Evolutionary conservation across 441 rosid species (phyloP).

Genomic region (Gossypium aridum): DNA sequence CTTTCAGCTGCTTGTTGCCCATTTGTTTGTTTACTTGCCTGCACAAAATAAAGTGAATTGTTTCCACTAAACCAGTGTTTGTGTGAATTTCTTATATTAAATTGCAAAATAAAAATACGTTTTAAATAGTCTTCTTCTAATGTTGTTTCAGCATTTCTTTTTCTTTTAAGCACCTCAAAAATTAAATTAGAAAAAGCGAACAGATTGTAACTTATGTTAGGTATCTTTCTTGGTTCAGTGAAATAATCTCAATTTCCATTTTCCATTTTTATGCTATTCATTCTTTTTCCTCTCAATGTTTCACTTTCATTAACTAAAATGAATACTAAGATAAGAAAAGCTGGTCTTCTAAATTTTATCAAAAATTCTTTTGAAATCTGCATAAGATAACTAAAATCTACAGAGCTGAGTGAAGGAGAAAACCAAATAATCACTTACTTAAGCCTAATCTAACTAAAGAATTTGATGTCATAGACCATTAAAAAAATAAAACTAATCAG

Average conservation of each 20-base stretch:
- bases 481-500: neutral
- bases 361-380: neutral
- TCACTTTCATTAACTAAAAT: neutral
- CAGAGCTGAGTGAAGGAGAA: neutral
- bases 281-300: neutral
- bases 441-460: neutral
- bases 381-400: neutral
- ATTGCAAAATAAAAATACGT: neutral
- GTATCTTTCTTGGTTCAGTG: neutral
- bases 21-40: slow-evolving; percentile 33
- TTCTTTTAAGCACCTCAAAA: neutral
- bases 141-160: neutral
- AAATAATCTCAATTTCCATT: neutral
- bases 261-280: too few relatives aligned
- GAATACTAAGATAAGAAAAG: neutral
- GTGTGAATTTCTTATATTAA: neutral
- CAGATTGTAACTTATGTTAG: neutral
- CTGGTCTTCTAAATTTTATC: neutral
- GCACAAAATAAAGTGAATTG: slow-evolving; percentile 1
- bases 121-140: neutral
- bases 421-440: neutral
- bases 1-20: slow-evolving; percentile 27
- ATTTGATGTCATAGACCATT: neutral
- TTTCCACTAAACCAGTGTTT: neutral
- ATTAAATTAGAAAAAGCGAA: neutral